Evolutionary conservation across 202 grass and related monocot genomes (phyloP).

Genomic region (Elaeis oleifera): DNA sequence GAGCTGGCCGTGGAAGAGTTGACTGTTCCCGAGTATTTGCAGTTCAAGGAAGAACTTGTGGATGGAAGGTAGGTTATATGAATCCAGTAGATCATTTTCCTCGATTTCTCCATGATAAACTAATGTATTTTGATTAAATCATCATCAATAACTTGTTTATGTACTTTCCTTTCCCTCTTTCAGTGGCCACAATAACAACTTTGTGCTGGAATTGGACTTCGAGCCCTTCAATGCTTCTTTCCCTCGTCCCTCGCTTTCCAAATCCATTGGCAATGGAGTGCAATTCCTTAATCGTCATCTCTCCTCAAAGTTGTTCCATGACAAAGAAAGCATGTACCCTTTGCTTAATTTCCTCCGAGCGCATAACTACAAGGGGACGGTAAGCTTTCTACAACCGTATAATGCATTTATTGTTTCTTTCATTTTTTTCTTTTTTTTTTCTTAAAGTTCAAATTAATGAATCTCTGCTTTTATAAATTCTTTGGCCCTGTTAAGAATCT

Average conservation of each 20-base stretch:
- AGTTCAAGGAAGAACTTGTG: constrained; percentile 95
- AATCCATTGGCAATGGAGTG: constrained; percentile 95
- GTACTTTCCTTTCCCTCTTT: constrained; percentile 1
- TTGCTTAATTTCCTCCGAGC: constrained; percentile 90
- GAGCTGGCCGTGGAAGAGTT: constrained; percentile 89
- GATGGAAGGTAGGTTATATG: constrained; percentile 52
- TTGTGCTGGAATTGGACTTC: constrained; percentile 90
- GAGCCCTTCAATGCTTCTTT: constrained; percentile 99
- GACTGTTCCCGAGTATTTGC: constrained; percentile 86
- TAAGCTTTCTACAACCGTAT: constrained; percentile 18
- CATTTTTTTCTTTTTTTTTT: too few species aligned
- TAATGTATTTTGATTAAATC: too few species aligned
- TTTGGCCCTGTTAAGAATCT: too few species aligned
- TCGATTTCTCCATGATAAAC: not conserved
- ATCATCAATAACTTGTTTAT: too few species aligned
- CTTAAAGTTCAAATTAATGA: too few species aligned
- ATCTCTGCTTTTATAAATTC: too few species aligned
- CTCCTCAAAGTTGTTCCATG: constrained; percentile 94
- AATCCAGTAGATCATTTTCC: not conserved
- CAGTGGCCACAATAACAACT: constrained; percentile 60
- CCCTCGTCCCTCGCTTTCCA: constrained; percentile 84
- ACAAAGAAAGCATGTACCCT: constrained; percentile 96
- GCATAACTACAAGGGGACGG: constrained; percentile 99
- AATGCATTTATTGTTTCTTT: too few species aligned
- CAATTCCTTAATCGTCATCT: constrained; percentile 97